Conservation (phyloP, 2,329 filamentous ascomycete species). For the Sclerotinia subarctica region DNA sequence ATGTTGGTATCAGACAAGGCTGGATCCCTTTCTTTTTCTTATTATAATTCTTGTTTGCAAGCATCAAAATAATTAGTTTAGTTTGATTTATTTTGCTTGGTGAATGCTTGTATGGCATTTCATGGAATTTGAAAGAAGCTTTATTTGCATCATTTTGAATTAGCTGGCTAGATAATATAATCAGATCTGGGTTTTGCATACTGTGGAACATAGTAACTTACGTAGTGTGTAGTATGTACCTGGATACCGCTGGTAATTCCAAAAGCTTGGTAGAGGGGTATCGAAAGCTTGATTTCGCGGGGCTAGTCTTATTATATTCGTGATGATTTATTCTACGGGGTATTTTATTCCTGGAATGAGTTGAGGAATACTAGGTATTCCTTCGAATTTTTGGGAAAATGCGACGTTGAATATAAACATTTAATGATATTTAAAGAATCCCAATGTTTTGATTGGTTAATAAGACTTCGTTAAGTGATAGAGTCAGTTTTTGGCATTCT, state of each 20-base stretch:
- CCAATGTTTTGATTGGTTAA: too few relatives aligned
- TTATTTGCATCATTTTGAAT: neutral
- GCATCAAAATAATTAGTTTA: too few relatives aligned
- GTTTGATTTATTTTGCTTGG: too few relatives aligned
- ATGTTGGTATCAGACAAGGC: neutral
- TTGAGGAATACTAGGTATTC: too few relatives aligned
- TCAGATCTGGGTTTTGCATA: neutral
- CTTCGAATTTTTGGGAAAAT: too few relatives aligned
- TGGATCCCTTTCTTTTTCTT: neutral
- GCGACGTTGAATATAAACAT: too few relatives aligned
- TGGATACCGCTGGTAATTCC: neutral
- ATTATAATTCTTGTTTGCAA: neutral
- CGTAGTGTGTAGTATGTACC: neutral
- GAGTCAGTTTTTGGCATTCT: too few relatives aligned
- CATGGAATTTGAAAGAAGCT: too few relatives aligned
- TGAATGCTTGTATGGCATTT: too few relatives aligned
- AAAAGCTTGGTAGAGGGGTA: constrained; percentile 18
- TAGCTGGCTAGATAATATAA: neutral
- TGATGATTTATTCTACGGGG: neutral
- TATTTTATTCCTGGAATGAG: neutral
- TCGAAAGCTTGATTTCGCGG: neutral
- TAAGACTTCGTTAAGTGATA: too few relatives aligned
- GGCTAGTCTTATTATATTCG: neutral
- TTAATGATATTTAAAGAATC: too few relatives aligned
- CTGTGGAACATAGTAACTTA: neutral